A percentile compares a stretch with the other conserved stretches of the same genome.
Conservation (phyloP, 1,139 yeast species). For the Hyphopichia buzzinii region DNA sequence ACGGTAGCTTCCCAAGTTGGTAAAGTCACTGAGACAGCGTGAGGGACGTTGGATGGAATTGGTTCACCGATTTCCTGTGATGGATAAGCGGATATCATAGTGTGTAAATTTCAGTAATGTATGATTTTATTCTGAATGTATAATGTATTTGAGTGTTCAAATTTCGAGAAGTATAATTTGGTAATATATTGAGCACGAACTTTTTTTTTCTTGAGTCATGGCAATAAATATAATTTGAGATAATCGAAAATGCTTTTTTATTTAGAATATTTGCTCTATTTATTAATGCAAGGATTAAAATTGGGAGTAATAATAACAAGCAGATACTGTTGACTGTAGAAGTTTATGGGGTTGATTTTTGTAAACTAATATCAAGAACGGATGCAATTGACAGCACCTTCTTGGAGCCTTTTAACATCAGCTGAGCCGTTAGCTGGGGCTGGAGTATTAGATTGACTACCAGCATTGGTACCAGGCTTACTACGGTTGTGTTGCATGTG, state of each 20-base stretch:
- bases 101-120: no score
- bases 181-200: no score
- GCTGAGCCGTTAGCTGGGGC: constrained; percentile 16
- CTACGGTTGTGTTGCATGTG: constrained; percentile 96
- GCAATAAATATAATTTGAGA: no score
- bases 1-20: constrained; percentile 95
- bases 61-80: constrained; percentile 69
- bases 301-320: no score
- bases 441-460: constrained; percentile 21
- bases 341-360: no score
- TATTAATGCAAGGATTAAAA: constrained; percentile 4
- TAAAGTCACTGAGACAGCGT: constrained; percentile 89
- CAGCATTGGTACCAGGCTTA: constrained; percentile 45
- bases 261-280: neutral
- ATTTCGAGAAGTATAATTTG: no score
- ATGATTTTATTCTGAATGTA: no score
- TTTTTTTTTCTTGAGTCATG: no score
- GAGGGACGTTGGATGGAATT: constrained; percentile 84
- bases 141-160: no score
- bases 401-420: constrained; percentile 57
- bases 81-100: constrained; percentile 12
- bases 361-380: constrained; percentile 49
- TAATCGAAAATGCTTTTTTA: no score
- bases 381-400: constrained; percentile 73
- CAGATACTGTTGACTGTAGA: no score